Evolutionary conservation across 345 rosid genomes (phyloP), one percentile per base, ranked within the genome.

Genomic region (Boechera stricta): DNA sequence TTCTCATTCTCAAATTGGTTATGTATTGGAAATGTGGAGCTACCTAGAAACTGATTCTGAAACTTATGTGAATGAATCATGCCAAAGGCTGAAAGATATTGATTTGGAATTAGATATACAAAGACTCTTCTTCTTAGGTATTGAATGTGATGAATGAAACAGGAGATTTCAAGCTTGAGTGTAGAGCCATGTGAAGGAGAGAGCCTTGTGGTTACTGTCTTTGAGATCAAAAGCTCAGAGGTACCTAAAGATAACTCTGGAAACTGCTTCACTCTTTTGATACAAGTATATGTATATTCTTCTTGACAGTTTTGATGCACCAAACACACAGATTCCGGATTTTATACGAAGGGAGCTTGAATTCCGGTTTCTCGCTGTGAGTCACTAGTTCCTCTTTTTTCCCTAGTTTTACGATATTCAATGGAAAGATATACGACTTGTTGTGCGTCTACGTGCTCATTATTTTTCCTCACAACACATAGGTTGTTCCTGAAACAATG

Each of bases 111-210:
- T 10, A 12, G 55, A 41, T 33, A 33, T 52, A 52, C 18, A 39
- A 36, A 36, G n/a, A 35, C 2, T 26, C 44, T 63, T 26, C 62
- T 73, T 28, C 69, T n/a, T 36, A 18, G 12, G 5, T 5, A 15
- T 2, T 45, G 21, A 39, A 35, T 8, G 41, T 18, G 51, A 62
- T 69, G 31, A 68, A 55, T 35, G 45, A 71, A 76, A 82, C 90
- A 92, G 99, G 97, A 95, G 81, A 85, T 91, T 64, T 89, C 98
- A 64, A 88, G 95, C 86, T 86, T 92, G 78, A 88, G 97, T 57
- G 96, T 85, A 69, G 98, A 94, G 87, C 86, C 87, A 44, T 91
- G 83, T 69, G 88, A 85, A 69, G 89, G 89, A 5, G 94, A 90
- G 73, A 89, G 82, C 58, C 87, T 94, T 10, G 56, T 94, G 35